Conservation (phyloP, 2,329 filamentous ascomycete species). For the Diaporthe sp. region DNA sequence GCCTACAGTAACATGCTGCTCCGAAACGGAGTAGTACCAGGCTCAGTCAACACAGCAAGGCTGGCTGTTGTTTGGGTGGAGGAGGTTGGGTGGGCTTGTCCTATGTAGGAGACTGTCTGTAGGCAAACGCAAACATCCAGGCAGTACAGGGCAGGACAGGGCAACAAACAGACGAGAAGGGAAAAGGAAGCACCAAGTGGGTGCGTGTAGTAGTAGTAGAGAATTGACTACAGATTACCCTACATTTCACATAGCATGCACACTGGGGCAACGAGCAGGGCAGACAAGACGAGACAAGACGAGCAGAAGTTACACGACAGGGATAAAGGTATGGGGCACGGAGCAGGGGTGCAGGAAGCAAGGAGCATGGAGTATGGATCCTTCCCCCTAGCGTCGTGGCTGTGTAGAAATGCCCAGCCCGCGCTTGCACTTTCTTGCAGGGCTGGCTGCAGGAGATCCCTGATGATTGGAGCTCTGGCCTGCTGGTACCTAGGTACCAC, state of each 20-base stretch:
- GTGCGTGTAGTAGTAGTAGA: neutral
- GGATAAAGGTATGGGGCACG: conserved; percentile 24
- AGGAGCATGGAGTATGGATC: conserved; percentile 29
- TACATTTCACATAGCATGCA: neutral
- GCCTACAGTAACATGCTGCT: conserved; percentile 37
- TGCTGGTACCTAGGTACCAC: conserved; percentile 3
- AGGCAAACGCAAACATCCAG: conserved; percentile 21
- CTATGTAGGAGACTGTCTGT: conserved; percentile 12
- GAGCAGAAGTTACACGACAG: conserved; percentile 20
- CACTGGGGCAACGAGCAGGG: conserved; percentile 4
- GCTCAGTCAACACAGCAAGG: conserved; percentile 1
- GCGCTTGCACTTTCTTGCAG: conserved; percentile 24
- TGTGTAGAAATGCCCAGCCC: conserved; percentile 24
- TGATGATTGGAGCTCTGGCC: conserved; percentile 24
- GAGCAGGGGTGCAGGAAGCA: conserved; percentile 10
- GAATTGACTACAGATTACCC: neutral
- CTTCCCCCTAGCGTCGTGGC: conserved; percentile 26
- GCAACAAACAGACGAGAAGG: conserved; percentile 15
- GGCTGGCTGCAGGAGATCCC: conserved; percentile 28
- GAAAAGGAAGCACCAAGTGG: conserved; percentile 26
- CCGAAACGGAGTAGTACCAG: conserved; percentile 24
- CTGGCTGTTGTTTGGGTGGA: neutral
- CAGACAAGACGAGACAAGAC: conserved; percentile 1
- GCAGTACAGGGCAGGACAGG: conserved; percentile 6
- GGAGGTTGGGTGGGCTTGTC: conserved; percentile 14